Evolutionary conservation across 257 asterid species (phyloP), one percentile per base, ranked within the genome.

Genomic region (Solanum sparsipilum): DNA sequence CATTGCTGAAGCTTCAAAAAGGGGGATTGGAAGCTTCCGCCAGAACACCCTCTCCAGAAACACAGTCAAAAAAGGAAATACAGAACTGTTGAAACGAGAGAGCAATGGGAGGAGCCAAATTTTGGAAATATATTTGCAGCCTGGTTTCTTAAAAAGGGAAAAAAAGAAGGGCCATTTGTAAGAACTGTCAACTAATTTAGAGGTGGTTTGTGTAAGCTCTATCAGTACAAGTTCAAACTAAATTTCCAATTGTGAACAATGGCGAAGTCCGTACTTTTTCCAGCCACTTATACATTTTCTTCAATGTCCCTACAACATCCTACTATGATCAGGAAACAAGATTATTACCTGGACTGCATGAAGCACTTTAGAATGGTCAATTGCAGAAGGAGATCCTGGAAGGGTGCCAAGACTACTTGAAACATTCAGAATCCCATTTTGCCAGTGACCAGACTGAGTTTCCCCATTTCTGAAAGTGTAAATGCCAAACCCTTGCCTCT

Each of bases 361-460:
- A 85, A 93, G 90, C 88, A 95, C 92, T 84, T 94, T 91, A 56
- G 91, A 83, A 41, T 87, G 91, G 90, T 92, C 91, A 27, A 82
- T 86, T 65, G 87, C 46, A 29, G 73, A 6, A 82, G 91, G 87
- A 72, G 92, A 89, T 87, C 89, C 91, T 36, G 75, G 58, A 84
- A 38, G 56, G 68, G 63, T 34, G 74, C 21, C 83, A 12, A 60
- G 88, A 73, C 75, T 73, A 35, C 81, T 88, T 38, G 93, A 85
- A 34, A 88, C 86, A 68, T 90, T 92, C 87, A 94, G 94, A 84
- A 86, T 88, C 48, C 98, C 98, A 32, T 91, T 88, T 44, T 95
- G 93, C 98, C 98, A 95, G 90, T 95, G 94, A 25, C 96, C 98
- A 21, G 95, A 91, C 46, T 91, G 93, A 23, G 92, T 90, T 75